Evolutionary conservation across 2,329 filamentous ascomycete species (phyloP).

Genomic region (Phaeophleospora eucalypticola): DNA sequence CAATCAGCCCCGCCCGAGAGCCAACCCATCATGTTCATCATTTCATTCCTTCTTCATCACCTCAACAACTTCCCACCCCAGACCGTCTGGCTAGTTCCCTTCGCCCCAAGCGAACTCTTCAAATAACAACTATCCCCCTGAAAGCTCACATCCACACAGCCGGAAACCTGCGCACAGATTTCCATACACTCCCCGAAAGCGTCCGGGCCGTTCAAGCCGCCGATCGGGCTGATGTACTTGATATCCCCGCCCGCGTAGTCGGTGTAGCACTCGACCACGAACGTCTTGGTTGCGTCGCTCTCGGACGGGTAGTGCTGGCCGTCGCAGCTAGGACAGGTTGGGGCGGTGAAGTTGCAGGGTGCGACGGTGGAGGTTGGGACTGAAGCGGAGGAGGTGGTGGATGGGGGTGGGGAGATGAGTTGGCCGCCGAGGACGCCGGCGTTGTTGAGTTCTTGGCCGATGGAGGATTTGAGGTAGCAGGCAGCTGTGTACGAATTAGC

Average conservation of each 20-base stretch:
- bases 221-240: constrained; percentile 12
- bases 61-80: too few relatives aligned
- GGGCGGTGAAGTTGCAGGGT: constrained; percentile 7
- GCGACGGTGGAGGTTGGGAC: not conserved
- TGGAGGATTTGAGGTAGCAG: constrained; percentile 4
- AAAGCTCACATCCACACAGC: constrained; percentile 32
- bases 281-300: constrained; percentile 18
- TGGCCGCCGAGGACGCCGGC: constrained; percentile 1
- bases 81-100: too few relatives aligned
- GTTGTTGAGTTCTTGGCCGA: constrained; percentile 1
- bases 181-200: constrained; percentile 24
- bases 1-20: too few relatives aligned
- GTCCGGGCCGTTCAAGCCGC: too few relatives aligned
- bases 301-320: constrained; percentile 20
- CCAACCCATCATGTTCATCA: too few relatives aligned
- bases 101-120: constrained; percentile 27
- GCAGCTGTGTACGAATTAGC: constrained; percentile 29
- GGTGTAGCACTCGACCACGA: constrained; percentile 27
- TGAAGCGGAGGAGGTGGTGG: not conserved
- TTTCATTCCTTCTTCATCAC: too few relatives aligned
- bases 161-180: constrained; percentile 20
- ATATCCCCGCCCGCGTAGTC: constrained; percentile 30
- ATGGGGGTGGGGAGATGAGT: not conserved
- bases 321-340: constrained; percentile 21
- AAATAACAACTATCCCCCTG: constrained; percentile 31